Base-by-base conservation (phyloP, 1,284 basidiomycete species). In the Leccinum fuscescens region DNA sequence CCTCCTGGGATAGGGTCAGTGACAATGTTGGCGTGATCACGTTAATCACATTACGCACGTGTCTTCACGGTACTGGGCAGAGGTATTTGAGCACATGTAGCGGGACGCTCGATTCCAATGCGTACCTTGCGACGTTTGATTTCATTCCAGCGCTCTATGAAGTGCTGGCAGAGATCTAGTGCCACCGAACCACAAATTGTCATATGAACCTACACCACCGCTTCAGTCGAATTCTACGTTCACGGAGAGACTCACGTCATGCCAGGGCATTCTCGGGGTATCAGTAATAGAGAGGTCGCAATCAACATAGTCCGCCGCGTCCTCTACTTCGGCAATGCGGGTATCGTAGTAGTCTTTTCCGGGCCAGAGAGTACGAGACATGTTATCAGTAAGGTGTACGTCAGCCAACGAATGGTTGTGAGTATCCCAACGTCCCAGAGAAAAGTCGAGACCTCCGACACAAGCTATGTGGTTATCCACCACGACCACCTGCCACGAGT, bases 381-480 rank as follows among this genome's bases (percentile, higher is more conserved):
- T 94, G 68, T 20, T 46, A 46, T 94, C 80, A 2, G 91, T 91
- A 0, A 93, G 93, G 70, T 97, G 95, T 8, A 86, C 91, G 70
- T 98, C 95, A 4, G 94, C 90, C 39, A 96, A 82, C 1, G 93
- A 93, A 69, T 93, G 92, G 44, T 77, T 88, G 66, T 90, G 85
- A 0, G 90, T 94, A 75, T 98, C 96, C 94, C 95, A 98, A 35
- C 96, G 88, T 6, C 96, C 96, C 68, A 94, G 96, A 77, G 94
- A 97, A 17, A 96, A 82, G 71, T 97, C 94, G 17, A 96, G 82
- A 22, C 94, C 94, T 27, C 94, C 92, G 59, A 94, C 85, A 67
- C 84, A 89, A 1, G 90, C 92, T 50, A 80, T 81, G 69, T 89
- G 88, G 72, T 95, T 94, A 75, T 97, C 94, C 9, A 97, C 89